Conservation (phyloP, 179 eudicot genomes). For the Beta macrorhiza region DNA sequence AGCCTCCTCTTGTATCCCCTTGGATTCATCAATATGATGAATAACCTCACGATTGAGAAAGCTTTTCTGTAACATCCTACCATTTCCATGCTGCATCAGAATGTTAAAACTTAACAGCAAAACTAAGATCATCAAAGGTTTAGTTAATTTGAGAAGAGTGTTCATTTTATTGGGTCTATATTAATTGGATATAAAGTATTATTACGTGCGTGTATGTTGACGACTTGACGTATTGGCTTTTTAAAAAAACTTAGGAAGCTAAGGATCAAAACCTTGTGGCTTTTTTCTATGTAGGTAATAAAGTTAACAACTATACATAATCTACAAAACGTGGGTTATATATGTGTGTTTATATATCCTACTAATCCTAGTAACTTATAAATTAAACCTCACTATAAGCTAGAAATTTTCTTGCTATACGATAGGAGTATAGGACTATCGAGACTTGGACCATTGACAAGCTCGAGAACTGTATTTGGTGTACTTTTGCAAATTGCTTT, state of each 20-base stretch:
- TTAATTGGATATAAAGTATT: no score
- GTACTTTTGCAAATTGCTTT: no score
- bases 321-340: no score
- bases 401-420: not conserved
- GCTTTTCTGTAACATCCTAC: not conserved
- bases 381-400: not conserved
- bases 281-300: no score
- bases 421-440: not conserved
- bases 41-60: not conserved
- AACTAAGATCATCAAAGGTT: not conserved
- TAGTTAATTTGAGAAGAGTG: not conserved
- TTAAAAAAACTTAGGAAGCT: no score
- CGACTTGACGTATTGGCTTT: no score
- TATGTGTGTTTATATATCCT: not conserved
- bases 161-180: not conserved
- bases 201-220: no score
- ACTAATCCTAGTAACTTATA: no score
- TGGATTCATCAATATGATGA: not conserved
- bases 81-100: constrained; percentile 4
- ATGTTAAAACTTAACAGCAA: constrained; percentile 1
- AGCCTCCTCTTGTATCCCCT: not conserved
- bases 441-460: not conserved
- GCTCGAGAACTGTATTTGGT: no score
- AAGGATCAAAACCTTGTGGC: no score
- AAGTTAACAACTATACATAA: not conserved